Evolutionary conservation across 2,329 filamentous ascomycete species (phyloP).

Genomic region (Diaporthe aspalathi): DNA sequence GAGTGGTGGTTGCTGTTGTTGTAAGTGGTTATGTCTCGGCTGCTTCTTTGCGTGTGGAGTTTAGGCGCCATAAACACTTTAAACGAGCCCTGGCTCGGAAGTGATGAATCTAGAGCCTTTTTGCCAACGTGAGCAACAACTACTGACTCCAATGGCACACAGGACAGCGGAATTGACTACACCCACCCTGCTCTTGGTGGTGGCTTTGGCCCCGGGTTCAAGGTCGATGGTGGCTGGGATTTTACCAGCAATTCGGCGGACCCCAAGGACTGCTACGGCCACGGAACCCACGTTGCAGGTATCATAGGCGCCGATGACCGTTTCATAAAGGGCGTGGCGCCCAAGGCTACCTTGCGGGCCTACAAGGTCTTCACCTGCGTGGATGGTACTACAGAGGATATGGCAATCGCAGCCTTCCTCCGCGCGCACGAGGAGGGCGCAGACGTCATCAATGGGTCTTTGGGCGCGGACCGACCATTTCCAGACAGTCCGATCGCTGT

Average conservation of each 20-base stretch:
- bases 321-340: conserved; percentile 49
- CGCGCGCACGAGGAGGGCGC: not conserved
- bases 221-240: conserved; percentile 46
- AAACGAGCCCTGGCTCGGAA: not conserved
- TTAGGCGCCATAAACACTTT: not conserved
- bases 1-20: not conserved
- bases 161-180: conserved; percentile 58
- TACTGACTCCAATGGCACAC: not conserved
- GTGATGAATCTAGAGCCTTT: not conserved
- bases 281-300: conserved; percentile 59
- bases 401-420: conserved; percentile 3
- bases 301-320: conserved; percentile 58
- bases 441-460: too few species aligned
- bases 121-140: not conserved
- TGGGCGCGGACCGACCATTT: too few species aligned
- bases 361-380: conserved; percentile 46
- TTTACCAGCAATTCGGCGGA: conserved; percentile 43
- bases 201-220: conserved; percentile 55
- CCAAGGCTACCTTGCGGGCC: conserved; percentile 48
- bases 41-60: not conserved
- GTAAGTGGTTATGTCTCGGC: not conserved
- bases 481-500: too few species aligned
- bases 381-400: conserved; percentile 1
- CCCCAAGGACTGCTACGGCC: conserved; percentile 53
- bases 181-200: conserved; percentile 63